These are phyloP conservation scores for Pseudocercospora pini-densiflorae DNA, from an alignment of 2,329 filamentous ascomycete genomes.

Conservation along the genomic window DNA sequence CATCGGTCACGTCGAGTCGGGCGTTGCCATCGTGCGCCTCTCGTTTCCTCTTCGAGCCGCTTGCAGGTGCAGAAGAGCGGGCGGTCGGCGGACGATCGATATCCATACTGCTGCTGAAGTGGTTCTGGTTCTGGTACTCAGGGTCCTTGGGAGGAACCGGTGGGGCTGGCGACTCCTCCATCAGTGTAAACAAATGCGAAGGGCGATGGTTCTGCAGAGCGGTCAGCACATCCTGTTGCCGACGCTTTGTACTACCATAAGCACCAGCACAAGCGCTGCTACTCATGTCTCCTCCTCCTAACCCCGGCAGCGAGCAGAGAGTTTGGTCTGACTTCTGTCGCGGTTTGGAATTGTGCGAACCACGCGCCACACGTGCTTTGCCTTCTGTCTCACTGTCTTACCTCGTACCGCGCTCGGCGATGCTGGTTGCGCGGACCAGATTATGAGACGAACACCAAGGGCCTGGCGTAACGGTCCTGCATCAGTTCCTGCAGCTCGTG, in stretches of 20 bases:
- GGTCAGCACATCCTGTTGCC: slow-evolving; percentile 6
- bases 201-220: slow-evolving; percentile 17
- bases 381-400: not conserved
- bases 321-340: slow-evolving; percentile 4
- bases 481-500: not conserved
- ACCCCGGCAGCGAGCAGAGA: not conserved
- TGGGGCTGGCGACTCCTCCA: slow-evolving; percentile 29
- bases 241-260: not conserved
- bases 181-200: slow-evolving; percentile 13
- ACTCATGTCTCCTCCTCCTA: not conserved
- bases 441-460: not conserved
- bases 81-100: slow-evolving; percentile 22
- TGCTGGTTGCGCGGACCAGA: not conserved
- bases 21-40: slow-evolving; percentile 27
- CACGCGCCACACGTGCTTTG: not conserved
- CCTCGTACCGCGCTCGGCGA: not conserved
- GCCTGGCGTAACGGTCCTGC: slow-evolving; percentile 3
- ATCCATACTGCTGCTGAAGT: slow-evolving; percentile 24
- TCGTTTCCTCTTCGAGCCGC: slow-evolving; percentile 39
- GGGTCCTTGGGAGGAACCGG: slow-evolving; percentile 39
- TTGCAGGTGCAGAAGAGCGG: slow-evolving; percentile 25
- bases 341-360: not conserved
- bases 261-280: not conserved
- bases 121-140: slow-evolving; percentile 18
- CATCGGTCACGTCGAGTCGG: slow-evolving; percentile 27